Evolutionary conservation across 139 green algal species (phyloP), one percentile per base, ranked within the genome.

Genomic region (Chlamydomonas schloesseri): DNA sequence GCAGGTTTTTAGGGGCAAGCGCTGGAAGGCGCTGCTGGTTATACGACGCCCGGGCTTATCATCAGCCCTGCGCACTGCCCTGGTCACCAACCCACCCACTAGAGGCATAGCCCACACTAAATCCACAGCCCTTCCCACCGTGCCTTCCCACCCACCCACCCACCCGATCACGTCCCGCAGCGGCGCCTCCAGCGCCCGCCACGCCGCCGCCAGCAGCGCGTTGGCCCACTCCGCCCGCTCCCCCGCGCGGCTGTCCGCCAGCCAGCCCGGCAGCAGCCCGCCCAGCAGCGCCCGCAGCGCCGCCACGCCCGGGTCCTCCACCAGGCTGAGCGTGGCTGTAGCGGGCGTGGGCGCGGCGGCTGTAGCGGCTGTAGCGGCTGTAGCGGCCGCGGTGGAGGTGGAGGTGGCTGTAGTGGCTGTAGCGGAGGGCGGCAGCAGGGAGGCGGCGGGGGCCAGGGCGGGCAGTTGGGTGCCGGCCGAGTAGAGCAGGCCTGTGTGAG

Each of bases 221-320:
- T 85, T 85, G 15, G 31, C 47, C 79, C 79, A 85, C 68, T 85
- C 79, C 20, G 67, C 79, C 20, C 67, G 31, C 79, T 85, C 79
- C 21, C 79, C 79, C 0, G 37, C n/a, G 2, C 79, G 65, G 18
- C 67, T 67, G 69, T 85, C 79, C 47, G n/a, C 65, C 79, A 76
- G 47, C 46, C 79, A 76, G 67, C 31, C n/a, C 1, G 79, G 79
- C 79, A 85, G 67, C 0, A 31, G 15, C 21, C 79, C 79, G 42
- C 78, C 78, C 31, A 70, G 24, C 67, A 85, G 79, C 23, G 1
- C 46, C 1, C 67, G 47, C 65, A 85, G 79, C 4, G 79, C 79
- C 29, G 67, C n/a, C 47, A 85, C 46, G 33, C 79, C 79, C 3
- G 67, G 31, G 50, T 85, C 79, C 50, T 76, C 46, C 23, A 77